These are phyloP conservation scores for Mycena alexandri DNA, from an alignment of 768 basidiomycete genomes.

Conservation along the genomic window DNA sequence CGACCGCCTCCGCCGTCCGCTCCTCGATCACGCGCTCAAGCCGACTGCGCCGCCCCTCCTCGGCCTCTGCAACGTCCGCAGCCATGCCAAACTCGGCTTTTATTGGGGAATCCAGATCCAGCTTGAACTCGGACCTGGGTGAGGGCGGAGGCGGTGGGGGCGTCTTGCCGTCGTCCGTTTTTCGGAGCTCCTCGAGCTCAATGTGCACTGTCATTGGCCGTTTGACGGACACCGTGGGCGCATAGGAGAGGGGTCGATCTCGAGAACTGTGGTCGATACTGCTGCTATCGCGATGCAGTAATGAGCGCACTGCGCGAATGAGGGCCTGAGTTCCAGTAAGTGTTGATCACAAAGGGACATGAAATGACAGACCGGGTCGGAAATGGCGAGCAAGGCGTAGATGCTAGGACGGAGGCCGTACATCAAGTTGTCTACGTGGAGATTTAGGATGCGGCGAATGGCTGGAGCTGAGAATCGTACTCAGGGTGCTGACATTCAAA, in stretches of 20 bases:
- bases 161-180: background rate
- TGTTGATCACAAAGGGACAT: background rate
- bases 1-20: background rate
- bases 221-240: no score
- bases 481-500: background rate
- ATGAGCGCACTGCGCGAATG: slow-evolving; percentile 1
- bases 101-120: background rate
- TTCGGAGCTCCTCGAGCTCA: background rate
- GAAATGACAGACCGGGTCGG: slow-evolving; percentile 12
- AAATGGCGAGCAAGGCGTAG: slow-evolving; percentile 22
- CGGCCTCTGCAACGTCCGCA: background rate
- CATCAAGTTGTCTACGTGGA: slow-evolving; percentile 9
- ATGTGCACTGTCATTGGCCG: background rate
- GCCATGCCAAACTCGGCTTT: background rate
- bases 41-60: background rate
- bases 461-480: background rate
- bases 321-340: background rate
- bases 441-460: background rate
- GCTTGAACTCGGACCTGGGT: background rate
- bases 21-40: background rate
- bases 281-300: background rate
- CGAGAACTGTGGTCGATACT: no score
- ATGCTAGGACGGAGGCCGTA: slow-evolving; percentile 17
- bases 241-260: no score
- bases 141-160: background rate